Percentiles rank a stretch among this genome's conserved stretches.
These are phyloP conservation scores for Limonium bicolor DNA, from an alignment of 148 eudicot genomes.

Conservation along the genomic window DNA sequence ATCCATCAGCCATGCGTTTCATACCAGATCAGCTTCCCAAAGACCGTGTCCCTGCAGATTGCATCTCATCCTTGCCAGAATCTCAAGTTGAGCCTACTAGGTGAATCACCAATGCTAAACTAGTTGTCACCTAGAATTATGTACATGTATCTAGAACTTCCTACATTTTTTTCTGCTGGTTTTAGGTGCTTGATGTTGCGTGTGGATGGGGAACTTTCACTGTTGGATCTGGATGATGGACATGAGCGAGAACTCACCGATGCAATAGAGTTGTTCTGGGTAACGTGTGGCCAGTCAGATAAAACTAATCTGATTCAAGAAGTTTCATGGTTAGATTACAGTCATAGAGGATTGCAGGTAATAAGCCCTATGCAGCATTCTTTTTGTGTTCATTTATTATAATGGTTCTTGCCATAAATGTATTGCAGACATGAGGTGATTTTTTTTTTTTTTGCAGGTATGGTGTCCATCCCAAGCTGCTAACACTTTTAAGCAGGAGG, in stretches of 20 bases:
- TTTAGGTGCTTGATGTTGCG: slow-evolving; percentile 79
- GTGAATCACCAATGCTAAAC: slow-evolving; percentile 20
- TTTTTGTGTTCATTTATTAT: too few species aligned
- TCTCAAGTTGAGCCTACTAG: slow-evolving; percentile 59
- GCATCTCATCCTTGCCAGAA: slow-evolving; percentile 21
- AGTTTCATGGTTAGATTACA: slow-evolving; percentile 98
- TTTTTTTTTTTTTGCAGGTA: slow-evolving; percentile 53
- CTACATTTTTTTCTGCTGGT: slow-evolving; percentile 7
- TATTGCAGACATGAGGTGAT: background rate
- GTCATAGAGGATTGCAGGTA: slow-evolving; percentile 99
- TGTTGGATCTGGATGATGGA: slow-evolving; percentile 84
- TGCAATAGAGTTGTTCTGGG: slow-evolving; percentile 97
- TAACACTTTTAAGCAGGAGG: slow-evolving; percentile 93
- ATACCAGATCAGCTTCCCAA: slow-evolving; percentile 76
- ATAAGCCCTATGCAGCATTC: too few species aligned
- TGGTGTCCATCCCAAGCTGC: slow-evolving; percentile 97
- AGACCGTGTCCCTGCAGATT: slow-evolving; percentile 20
- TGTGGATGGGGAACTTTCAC: slow-evolving; percentile 78
- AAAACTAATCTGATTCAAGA: slow-evolving; percentile 83
- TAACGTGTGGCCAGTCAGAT: slow-evolving; percentile 83
- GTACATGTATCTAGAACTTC: background rate
- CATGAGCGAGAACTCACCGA: slow-evolving; percentile 86
- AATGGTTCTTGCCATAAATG: background rate
- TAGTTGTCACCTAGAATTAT: background rate
- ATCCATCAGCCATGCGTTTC: slow-evolving; percentile 88